Base-by-base conservation (phyloP, 2,329 filamentous ascomycete species). In the Tolypocladium album region DNA sequence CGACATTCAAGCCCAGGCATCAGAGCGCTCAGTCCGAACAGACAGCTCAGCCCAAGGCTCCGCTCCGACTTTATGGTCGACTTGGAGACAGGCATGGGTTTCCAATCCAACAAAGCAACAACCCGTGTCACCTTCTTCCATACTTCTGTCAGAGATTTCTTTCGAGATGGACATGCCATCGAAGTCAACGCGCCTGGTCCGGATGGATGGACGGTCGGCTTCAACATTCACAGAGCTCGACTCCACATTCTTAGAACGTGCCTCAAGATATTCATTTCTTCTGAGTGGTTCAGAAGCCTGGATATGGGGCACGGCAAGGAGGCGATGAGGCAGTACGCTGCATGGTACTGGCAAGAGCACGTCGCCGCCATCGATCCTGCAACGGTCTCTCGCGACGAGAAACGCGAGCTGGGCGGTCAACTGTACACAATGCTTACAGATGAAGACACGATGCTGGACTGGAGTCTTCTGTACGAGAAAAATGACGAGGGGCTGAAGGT, bases 281-380 rank as follows among this genome's bases (percentile, higher is more conserved):
- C 62, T 24, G 15, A 62, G 0, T 70, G 69, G 64, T 74, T 74
- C 39, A 62, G 68, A 4, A 65, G 62, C 11, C 60, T 66, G 4
- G 64, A 70, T 0, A 64, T 74, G 0, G 66, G 68, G 0, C 58
- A 63, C 20, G 69, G 70, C 0, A 67, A 66, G 2, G 64, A 70
- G 8, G 67, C 72, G 0, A 70, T 74, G 24, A 72, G 67, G 60
- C 72, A 75, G 53, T 77, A 77, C 42, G 74, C 75, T 0, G 75
- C 75, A 0, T 76, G 75, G 75, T 78, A 78, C 60, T 77, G 75
- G 75, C 75, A 76, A 57, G 75, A 78, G 42, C 75, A 78, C 62
- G 59, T 76, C 15, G 69, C 69, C 0, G 69, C 68, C 0, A 65
- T 77, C 17, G 70, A 76, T 45, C 69, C 69, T 1, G 55, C 61